These are phyloP conservation scores for Fagopyrum tataricum DNA, from an alignment of 148 eudicot species.

Conservation along the genomic window DNA sequence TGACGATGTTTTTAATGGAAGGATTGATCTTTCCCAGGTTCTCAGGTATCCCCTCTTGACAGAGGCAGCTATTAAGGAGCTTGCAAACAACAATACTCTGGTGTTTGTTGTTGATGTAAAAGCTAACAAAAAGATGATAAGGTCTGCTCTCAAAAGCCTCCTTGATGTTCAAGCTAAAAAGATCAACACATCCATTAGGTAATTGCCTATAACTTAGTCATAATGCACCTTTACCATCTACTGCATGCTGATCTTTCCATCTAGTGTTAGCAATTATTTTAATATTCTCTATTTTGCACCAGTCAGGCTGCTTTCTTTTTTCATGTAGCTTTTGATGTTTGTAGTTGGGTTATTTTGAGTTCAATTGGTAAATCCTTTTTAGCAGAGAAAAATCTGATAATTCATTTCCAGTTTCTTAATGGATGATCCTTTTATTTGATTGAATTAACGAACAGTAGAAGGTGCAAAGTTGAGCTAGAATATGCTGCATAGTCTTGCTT, in stretches of 20 bases:
- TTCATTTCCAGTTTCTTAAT: background rate
- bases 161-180: constrained; percentile 24
- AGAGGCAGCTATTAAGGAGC: constrained; percentile 21
- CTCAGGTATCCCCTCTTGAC: constrained; percentile 14
- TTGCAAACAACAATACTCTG: constrained; percentile 31
- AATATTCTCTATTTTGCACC: background rate
- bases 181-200: constrained; percentile 39
- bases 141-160: constrained; percentile 27
- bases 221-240: background rate
- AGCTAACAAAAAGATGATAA: constrained; percentile 41
- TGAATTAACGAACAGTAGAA: background rate
- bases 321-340: background rate
- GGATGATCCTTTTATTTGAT: background rate
- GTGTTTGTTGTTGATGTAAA: constrained; percentile 37
- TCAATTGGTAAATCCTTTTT: background rate
- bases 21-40: constrained; percentile 17
- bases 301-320: background rate
- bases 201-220: background rate
- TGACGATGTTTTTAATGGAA: background rate
- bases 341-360: background rate
- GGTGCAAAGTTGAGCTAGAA: background rate
- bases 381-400: background rate
- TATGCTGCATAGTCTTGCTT: background rate
- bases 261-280: background rate
- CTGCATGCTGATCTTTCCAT: background rate